phyloP scores from a whole-genome alignment of 345 rosid genomes.

The Pugionium dolabratum region DNA sequence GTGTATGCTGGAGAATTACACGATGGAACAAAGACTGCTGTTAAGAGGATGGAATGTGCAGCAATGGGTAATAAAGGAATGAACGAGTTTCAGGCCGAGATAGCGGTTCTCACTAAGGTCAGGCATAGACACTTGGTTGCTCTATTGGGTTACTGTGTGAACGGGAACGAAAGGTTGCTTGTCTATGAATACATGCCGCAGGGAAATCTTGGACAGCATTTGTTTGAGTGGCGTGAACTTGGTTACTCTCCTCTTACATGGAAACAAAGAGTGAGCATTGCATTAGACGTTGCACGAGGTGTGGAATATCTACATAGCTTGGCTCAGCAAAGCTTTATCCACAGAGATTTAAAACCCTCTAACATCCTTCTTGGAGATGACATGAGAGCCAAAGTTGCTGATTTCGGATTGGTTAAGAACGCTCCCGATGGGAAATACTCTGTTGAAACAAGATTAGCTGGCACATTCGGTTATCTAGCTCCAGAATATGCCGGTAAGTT shows the following conservation, averaged over 20 bases:
- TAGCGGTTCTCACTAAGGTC: conserved; percentile 77
- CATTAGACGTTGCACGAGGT: conserved; percentile 86
- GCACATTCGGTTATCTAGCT: conserved; percentile 95
- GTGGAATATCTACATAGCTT: conserved; percentile 89
- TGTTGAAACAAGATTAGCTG: conserved; percentile 87
- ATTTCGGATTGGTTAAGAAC: conserved; percentile 85
- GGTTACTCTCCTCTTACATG: conserved; percentile 62
- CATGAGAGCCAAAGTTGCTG: conserved; percentile 95
- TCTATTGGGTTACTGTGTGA: conserved; percentile 73
- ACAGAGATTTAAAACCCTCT: conserved; percentile 86
- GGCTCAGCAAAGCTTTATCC: conserved; percentile 90
- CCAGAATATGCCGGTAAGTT: conserved; percentile 92
- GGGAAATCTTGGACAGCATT: conserved; percentile 77
- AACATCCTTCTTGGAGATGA: conserved; percentile 89
- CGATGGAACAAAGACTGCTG: conserved; percentile 83
- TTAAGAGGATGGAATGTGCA: conserved; percentile 77
- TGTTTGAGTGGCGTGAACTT: conserved; percentile 58
- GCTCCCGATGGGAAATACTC: conserved; percentile 90
- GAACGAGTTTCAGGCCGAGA: conserved; percentile 89
- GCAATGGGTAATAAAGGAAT: conserved; percentile 65
- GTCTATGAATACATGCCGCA: conserved; percentile 94
- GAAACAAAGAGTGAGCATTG: conserved; percentile 79
- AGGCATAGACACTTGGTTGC: conserved; percentile 92
- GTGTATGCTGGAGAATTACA: conserved; percentile 82
- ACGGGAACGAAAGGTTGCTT: conserved; percentile 74